These are phyloP conservation scores for Colletotrichum echinochloae DNA, from an alignment of 2,329 filamentous ascomycete species.

Conservation along the genomic window DNA sequence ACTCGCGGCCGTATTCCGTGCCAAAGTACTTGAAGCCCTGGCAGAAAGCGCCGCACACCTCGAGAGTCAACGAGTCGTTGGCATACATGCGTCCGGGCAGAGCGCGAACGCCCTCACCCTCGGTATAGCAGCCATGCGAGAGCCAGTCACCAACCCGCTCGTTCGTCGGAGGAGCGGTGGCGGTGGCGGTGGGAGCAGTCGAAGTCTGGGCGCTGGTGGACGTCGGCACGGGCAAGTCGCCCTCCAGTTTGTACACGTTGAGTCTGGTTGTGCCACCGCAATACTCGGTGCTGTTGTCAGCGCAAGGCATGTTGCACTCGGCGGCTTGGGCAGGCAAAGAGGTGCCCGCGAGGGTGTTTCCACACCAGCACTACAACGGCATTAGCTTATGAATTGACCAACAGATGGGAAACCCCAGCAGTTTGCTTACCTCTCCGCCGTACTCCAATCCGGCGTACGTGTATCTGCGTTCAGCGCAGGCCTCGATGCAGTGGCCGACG, in stretches of 20 bases:
- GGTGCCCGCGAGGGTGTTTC: conserved; percentile 46
- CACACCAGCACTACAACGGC: conserved; percentile 52
- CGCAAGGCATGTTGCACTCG: conserved; percentile 52
- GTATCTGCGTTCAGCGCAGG: conserved; percentile 47
- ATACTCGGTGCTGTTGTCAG: conserved; percentile 51
- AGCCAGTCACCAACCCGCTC: conserved; percentile 46
- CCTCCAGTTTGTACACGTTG: conserved; percentile 50
- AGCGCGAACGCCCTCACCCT: conserved; percentile 49
- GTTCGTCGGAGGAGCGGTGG: conserved; percentile 34
- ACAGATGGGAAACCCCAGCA: neutral
- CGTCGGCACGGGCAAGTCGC: conserved; percentile 1
- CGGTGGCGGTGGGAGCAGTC: conserved; percentile 1
- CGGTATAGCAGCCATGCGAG: conserved; percentile 54
- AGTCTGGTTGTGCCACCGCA: conserved; percentile 52
- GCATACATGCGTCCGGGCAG: conserved; percentile 47
- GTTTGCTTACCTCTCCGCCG: conserved; percentile 50
- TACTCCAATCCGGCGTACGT: conserved; percentile 53
- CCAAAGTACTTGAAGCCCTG: conserved; percentile 49
- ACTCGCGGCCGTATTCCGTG: conserved; percentile 52
- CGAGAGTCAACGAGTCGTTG: conserved; percentile 52
- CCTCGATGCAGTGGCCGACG: conserved; percentile 45
- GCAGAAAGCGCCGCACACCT: conserved; percentile 49
- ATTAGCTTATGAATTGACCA: neutral
- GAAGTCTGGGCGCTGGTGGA: conserved; percentile 17
- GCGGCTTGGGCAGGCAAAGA: conserved; percentile 46